Evolutionary conservation across 169 alveolate genomes (phyloP).

Genomic region (Plasmodium billcollinsi): DNA sequence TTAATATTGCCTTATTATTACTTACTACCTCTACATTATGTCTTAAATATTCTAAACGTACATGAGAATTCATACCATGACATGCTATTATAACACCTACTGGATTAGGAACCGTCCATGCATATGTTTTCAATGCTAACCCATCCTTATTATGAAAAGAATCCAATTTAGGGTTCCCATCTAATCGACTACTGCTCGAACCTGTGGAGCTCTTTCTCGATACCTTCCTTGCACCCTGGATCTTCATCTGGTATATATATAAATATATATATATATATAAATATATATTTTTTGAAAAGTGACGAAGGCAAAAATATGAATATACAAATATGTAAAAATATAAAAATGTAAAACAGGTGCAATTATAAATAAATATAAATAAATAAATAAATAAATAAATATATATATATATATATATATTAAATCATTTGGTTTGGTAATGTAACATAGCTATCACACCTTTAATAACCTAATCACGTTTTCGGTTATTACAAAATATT

Average conservation of each 20-base stretch:
- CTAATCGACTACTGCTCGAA: background rate
- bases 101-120: slow-evolving; percentile 77
- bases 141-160: slow-evolving; percentile 80
- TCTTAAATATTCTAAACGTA: slow-evolving; percentile 81
- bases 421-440: too few species aligned
- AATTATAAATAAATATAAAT: background rate
- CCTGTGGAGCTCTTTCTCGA: too few species aligned
- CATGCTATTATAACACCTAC: slow-evolving; percentile 78
- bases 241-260: background rate
- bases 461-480: too few species aligned
- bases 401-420: slow-evolving; percentile 3
- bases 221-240: too few species aligned
- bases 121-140: slow-evolving; percentile 78
- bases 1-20: slow-evolving; percentile 42
- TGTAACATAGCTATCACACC: too few species aligned
- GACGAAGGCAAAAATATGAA: background rate
- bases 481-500: too few species aligned
- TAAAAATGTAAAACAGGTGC: background rate
- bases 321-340: background rate
- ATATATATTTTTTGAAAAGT: background rate
- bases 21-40: slow-evolving; percentile 79
- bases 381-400: background rate
- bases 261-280: background rate
- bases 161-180: slow-evolving; percentile 78
- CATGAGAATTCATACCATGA: slow-evolving; percentile 82